Evolutionary conservation across 306 rosid genomes (phyloP).

Genomic region (Urtica urens): DNA sequence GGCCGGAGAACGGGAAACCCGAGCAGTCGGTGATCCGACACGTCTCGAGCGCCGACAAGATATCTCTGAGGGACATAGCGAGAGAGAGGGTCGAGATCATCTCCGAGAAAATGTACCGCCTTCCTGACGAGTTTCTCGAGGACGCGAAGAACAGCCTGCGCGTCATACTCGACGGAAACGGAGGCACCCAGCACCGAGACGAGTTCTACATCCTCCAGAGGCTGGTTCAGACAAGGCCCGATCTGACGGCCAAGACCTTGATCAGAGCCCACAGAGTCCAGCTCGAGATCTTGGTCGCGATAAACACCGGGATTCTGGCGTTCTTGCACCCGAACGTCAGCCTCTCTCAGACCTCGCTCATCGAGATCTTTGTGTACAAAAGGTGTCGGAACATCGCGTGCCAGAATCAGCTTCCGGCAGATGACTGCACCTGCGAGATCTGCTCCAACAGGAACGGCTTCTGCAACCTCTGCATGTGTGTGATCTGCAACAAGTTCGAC

Average conservation of each 20-base stretch:
- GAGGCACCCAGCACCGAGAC: conserved; percentile 71
- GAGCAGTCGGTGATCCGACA: conserved; percentile 75
- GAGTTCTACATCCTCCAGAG: conserved; percentile 79
- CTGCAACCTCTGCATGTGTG: conserved; percentile 99
- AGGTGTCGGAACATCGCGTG: conserved; percentile 94
- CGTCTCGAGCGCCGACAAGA: conserved; percentile 73
- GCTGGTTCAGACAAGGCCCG: conserved; percentile 70
- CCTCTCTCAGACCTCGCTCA: conserved; percentile 71
- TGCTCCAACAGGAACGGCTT: conserved; percentile 78
- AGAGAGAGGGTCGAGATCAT: conserved; percentile 74
- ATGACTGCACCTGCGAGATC: conserved; percentile 85
- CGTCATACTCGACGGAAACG: conserved; percentile 76
- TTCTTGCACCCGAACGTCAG: conserved; percentile 87
- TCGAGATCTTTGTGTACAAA: conserved; percentile 79
- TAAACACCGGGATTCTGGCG: conserved; percentile 89
- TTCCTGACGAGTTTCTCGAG: conserved; percentile 74
- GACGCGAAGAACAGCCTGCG: conserved; percentile 72
- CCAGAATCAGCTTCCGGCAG: conserved; percentile 89
- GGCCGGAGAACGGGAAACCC: conserved; percentile 85
- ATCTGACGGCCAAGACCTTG: conserved; percentile 80
- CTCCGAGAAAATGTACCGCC: conserved; percentile 69
- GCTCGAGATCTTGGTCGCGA: conserved; percentile 90
- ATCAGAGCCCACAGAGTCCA: conserved; percentile 80
- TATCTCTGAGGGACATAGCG: conserved; percentile 82
- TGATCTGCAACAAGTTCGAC: conserved; percentile 91